Percentiles rank a stretch among this genome's conserved stretches.
phyloP scores from a whole-genome alignment of 306 rosid species.

The Pueraria montana region DNA sequence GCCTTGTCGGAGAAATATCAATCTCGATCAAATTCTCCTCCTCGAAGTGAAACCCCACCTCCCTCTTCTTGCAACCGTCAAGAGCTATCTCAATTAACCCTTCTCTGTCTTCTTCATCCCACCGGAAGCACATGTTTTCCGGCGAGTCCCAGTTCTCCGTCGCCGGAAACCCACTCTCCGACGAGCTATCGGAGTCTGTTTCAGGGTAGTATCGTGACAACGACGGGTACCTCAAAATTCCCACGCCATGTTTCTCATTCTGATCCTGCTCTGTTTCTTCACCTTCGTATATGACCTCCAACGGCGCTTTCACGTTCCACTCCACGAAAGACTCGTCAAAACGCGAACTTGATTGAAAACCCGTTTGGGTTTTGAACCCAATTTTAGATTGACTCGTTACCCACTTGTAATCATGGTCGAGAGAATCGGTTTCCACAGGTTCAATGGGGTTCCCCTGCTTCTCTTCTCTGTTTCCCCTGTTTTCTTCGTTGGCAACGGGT shows the following conservation, averaged over 20 bases:
- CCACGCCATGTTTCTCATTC: conserved; percentile 24
- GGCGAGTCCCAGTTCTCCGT: conserved; percentile 61
- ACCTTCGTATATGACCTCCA: conserved; percentile 84
- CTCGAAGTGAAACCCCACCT: conserved; percentile 53
- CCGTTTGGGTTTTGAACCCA: conserved; percentile 49
- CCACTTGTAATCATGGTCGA: conserved; percentile 48
- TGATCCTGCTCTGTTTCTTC: conserved; percentile 60
- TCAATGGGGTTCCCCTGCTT: conserved; percentile 48
- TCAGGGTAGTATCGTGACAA: conserved; percentile 81
- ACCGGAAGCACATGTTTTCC: conserved; percentile 55
- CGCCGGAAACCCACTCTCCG: conserved; percentile 60
- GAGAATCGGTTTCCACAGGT: conserved; percentile 37
- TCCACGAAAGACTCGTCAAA: conserved; percentile 72
- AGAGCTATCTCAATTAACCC: conserved; percentile 88
- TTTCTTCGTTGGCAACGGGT: conserved; percentile 20
- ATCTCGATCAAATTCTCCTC: conserved; percentile 73
- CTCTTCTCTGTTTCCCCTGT: conserved; percentile 44
- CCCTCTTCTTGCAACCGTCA: conserved; percentile 57
- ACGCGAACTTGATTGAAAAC: conserved; percentile 49
- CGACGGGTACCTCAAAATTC: conserved; percentile 59
- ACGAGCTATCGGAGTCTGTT: conserved; percentile 80
- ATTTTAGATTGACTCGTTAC: conserved; percentile 40
- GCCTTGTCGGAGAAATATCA: conserved; percentile 61
- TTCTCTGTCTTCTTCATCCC: conserved; percentile 88
- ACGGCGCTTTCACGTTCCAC: conserved; percentile 89